phyloP scores from a whole-genome alignment of 1,284 basidiomycete species.

The Pholiota adiposa region DNA sequence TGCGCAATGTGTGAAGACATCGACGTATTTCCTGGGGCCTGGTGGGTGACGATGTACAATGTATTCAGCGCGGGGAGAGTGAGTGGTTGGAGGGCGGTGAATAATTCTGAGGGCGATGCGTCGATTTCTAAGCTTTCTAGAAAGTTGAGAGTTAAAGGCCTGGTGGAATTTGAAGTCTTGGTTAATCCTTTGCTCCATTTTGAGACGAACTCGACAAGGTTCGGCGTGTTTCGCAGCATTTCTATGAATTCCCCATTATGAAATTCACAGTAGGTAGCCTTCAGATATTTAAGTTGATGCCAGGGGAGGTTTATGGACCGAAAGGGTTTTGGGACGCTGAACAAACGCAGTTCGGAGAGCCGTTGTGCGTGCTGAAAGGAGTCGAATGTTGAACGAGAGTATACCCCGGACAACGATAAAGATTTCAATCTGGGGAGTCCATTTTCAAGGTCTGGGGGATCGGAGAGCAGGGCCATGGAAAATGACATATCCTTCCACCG shows the following conservation, averaged over 20 bases:
- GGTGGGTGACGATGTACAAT: conserved; percentile 7
- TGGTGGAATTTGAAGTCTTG: neutral
- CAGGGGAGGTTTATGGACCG: conserved; percentile 10
- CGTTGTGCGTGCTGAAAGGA: conserved; percentile 8
- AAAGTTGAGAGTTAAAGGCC: neutral
- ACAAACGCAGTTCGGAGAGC: conserved; percentile 1
- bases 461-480: conserved; percentile 13
- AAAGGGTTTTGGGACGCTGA: conserved; percentile 7
- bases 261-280: conserved; percentile 13
- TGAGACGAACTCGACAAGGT: conserved; percentile 8
- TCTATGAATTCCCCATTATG: conserved; percentile 15
- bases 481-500: conserved; percentile 17
- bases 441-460: conserved; percentile 3
- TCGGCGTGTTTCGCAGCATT: conserved; percentile 11
- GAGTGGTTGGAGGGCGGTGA: conserved; percentile 8
- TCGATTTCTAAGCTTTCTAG: conserved; percentile 4
- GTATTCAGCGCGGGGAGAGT: neutral
- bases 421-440: conserved; percentile 6
- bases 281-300: conserved; percentile 12
- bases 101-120: conserved; percentile 9
- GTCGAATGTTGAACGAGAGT: neutral
- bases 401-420: conserved; percentile 9
- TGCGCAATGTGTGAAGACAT: neutral
- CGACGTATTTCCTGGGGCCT: neutral
- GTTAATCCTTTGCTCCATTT: conserved; percentile 16